phyloP scores from a whole-genome alignment of 257 asterid species.

The Plantago ovata region DNA sequence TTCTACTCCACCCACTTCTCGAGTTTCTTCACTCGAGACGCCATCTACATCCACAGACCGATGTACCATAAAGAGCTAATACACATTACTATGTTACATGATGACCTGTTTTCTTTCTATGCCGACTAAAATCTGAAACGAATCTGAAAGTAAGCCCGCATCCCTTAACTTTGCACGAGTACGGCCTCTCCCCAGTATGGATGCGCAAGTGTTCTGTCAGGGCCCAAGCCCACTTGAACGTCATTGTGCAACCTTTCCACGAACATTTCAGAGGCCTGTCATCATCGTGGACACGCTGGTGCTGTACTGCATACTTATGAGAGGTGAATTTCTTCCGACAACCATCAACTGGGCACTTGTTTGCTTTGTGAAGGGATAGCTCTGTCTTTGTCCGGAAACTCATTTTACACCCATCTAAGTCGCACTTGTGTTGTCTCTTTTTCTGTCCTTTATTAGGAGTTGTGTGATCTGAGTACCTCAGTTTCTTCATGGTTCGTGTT shows the following conservation, averaged over 20 bases:
- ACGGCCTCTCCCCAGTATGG: constrained; percentile 84
- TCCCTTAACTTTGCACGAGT: constrained; percentile 60
- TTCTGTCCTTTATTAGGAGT: constrained; percentile 29
- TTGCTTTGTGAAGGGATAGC: constrained; percentile 55
- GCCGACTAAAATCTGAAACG: constrained; percentile 84
- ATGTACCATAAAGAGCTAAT: background rate
- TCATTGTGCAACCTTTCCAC: constrained; percentile 81
- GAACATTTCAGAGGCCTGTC: constrained; percentile 84
- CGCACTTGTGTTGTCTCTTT: constrained; percentile 48
- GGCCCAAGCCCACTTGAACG: constrained; percentile 98
- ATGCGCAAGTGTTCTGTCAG: constrained; percentile 87
- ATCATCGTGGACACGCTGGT: constrained; percentile 79
- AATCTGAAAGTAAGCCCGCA: constrained; percentile 90
- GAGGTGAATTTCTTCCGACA: constrained; percentile 79
- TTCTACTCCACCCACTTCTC: constrained; percentile 22
- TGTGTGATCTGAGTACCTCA: constrained; percentile 20
- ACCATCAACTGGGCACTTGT: constrained; percentile 65
- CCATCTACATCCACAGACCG: constrained; percentile 5
- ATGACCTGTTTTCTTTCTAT: constrained; percentile 85
- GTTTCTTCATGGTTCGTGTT: constrained; percentile 23
- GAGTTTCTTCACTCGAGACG: constrained; percentile 22
- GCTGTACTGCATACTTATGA: constrained; percentile 64
- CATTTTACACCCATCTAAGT: constrained; percentile 61
- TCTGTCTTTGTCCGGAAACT: constrained; percentile 70
- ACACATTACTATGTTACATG: constrained; percentile 27